These are phyloP conservation scores for Oryza longistaminata DNA, from an alignment of 176 grass and related monocot genomes.

Conservation along the genomic window DNA sequence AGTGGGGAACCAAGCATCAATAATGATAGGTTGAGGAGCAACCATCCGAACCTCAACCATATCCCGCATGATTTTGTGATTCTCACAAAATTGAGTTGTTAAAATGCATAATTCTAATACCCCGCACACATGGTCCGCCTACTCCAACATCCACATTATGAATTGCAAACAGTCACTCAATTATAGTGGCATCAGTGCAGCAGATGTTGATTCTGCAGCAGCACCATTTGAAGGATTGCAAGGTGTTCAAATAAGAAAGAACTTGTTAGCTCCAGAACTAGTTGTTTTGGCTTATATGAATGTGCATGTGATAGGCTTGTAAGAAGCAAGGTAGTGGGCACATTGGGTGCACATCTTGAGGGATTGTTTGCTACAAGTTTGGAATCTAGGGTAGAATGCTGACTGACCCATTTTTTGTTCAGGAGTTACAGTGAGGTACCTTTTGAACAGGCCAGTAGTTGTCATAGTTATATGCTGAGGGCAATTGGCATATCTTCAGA, in stretches of 20 bases:
- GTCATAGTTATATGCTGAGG: constrained; percentile 79
- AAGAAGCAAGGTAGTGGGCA: no score
- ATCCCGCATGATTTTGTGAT: background rate
- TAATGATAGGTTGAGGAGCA: background rate
- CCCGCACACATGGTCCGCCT: background rate
- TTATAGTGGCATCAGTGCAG: background rate
- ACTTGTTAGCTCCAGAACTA: background rate
- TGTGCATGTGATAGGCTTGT: background rate
- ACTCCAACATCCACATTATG: background rate
- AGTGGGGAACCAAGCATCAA: background rate
- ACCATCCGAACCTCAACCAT: background rate
- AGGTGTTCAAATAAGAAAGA: background rate
- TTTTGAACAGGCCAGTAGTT: constrained; percentile 93
- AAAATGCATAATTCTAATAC: background rate
- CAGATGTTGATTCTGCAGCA: background rate
- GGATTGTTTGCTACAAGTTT: background rate
- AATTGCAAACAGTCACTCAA: background rate
- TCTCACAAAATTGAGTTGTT: no score
- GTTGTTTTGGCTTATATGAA: background rate
- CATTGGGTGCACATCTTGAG: background rate
- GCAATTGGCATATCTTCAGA: constrained; percentile 94
- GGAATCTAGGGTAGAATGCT: no score
- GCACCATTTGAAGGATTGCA: background rate
- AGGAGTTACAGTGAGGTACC: constrained; percentile 29
- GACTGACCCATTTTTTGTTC: background rate